Conservation (phyloP, 768 basidiomycete species). For the Termitomyces sp. region DNA sequence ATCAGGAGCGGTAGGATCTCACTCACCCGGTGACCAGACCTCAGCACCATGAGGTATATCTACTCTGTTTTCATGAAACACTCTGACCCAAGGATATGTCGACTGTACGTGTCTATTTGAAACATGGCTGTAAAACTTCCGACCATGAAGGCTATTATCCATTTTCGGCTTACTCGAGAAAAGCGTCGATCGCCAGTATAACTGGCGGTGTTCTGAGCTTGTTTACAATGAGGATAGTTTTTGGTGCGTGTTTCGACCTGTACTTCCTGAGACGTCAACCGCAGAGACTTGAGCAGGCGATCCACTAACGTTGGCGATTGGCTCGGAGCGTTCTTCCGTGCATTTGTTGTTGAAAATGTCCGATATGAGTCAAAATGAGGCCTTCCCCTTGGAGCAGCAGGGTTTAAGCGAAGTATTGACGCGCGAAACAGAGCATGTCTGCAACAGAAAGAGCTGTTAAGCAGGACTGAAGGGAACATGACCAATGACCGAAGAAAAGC, state of each 20-base stretch:
- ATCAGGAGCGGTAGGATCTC: not conserved
- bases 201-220: slow-evolving; percentile 78
- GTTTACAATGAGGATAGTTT: slow-evolving; percentile 74
- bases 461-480: slow-evolving; percentile 13
- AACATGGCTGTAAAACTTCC: not conserved
- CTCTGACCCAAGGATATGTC: slow-evolving; percentile 57
- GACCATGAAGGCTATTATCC: not conserved
- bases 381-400: not conserved
- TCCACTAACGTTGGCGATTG: slow-evolving; percentile 14
- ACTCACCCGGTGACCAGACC: slow-evolving; percentile 63
- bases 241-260: slow-evolving; percentile 44
- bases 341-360: slow-evolving; percentile 7
- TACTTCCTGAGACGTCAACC: slow-evolving; percentile 30
- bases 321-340: slow-evolving; percentile 1
- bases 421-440: slow-evolving; percentile 1
- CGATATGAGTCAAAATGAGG: not conserved
- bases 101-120: slow-evolving; percentile 50
- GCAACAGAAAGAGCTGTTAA: not conserved
- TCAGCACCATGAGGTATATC: slow-evolving; percentile 64
- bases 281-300: not conserved
- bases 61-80: slow-evolving; percentile 63
- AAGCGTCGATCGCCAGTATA: slow-evolving; percentile 69
- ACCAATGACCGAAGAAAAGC: slow-evolving; percentile 5
- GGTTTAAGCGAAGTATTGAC: not conserved
- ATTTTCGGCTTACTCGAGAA: slow-evolving; percentile 54